phyloP scores from a whole-genome alignment of 2,329 filamentous ascomycete genomes.

The Myriosclerotinia curreyana region DNA sequence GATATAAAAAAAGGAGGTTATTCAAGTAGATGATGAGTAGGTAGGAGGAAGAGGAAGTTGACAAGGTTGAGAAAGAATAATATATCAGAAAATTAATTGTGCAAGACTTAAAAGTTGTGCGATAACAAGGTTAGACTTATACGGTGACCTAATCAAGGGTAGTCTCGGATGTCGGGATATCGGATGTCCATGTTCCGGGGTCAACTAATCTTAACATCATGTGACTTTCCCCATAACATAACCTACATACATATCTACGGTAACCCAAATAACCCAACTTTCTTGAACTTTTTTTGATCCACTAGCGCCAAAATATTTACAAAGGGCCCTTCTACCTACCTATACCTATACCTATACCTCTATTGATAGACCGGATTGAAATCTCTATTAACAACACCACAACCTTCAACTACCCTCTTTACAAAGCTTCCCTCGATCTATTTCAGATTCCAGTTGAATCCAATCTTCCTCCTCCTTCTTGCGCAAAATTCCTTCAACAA shows the following conservation, averaged over 20 bases:
- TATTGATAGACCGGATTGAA: not conserved
- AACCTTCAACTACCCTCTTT: not conserved
- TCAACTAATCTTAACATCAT: not conserved
- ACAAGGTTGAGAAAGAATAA: constrained; percentile 10
- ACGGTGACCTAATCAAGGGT: not conserved
- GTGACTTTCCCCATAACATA: not conserved
- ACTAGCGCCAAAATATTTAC: constrained; percentile 19
- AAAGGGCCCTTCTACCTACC: constrained; percentile 4
- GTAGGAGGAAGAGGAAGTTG: not conserved
- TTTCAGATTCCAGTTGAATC: not conserved
- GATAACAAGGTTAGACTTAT: not conserved
- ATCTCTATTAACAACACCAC: not conserved
- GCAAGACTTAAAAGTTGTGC: too few species aligned
- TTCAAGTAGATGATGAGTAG: not conserved
- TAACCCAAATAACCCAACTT: not conserved
- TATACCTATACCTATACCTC: too few species aligned
- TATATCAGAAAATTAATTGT: constrained; percentile 10
- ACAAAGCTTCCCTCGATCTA: too few species aligned
- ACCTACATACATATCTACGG: not conserved
- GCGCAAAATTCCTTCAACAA: not conserved
- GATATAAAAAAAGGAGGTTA: constrained; percentile 7
- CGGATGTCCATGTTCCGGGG: too few species aligned
- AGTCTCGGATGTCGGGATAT: too few species aligned
- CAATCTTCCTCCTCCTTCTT: not conserved
- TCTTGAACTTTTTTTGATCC: constrained; percentile 17